Percentiles rank a stretch among this genome's conserved stretches.
These are phyloP conservation scores for Aspergillus kassunensis DNA, from an alignment of 495 filamentous ascomycete genomes.

Conservation along the genomic window DNA sequence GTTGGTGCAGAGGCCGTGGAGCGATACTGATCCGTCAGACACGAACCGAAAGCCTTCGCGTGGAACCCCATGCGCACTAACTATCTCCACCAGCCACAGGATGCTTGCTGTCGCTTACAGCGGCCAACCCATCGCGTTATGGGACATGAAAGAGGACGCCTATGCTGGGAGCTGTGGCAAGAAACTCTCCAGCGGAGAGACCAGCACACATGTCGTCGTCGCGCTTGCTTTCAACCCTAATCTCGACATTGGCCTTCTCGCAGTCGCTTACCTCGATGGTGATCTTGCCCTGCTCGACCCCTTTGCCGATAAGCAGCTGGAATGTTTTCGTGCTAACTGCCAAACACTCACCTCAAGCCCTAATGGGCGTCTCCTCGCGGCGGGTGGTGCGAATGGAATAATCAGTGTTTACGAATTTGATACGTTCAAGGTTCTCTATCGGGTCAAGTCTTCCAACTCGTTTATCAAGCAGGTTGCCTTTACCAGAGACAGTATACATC, in stretches of 20 bases:
- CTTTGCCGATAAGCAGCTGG: background rate
- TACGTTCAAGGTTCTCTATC: conserved; percentile 29
- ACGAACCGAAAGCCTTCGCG: background rate
- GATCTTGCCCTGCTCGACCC: conserved; percentile 26
- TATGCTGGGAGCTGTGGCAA: conserved; percentile 27
- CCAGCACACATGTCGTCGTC: conserved; percentile 7
- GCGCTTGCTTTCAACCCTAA: conserved; percentile 33
- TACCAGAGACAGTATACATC: conserved; percentile 18
- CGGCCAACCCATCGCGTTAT: conserved; percentile 16
- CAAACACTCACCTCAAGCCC: conserved; percentile 23
- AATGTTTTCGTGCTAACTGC: conserved; percentile 8
- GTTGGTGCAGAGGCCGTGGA: background rate
- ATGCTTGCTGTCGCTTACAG: background rate
- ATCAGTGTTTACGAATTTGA: conserved; percentile 36
- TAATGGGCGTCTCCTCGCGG: conserved; percentile 28
- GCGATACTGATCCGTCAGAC: background rate
- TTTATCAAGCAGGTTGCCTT: conserved; percentile 27
- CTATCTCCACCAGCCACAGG: background rate
- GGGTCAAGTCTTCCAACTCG: conserved; percentile 19
- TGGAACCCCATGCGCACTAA: background rate
- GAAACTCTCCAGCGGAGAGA: conserved; percentile 3
- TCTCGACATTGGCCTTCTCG: conserved; percentile 22
- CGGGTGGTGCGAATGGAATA: conserved; percentile 20
- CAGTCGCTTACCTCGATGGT: conserved; percentile 29
- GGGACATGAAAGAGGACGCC: conserved; percentile 22